Conservation (phyloP, 495 filamentous ascomycete genomes). For the Hypoxylon lienhwacheense region DNA sequence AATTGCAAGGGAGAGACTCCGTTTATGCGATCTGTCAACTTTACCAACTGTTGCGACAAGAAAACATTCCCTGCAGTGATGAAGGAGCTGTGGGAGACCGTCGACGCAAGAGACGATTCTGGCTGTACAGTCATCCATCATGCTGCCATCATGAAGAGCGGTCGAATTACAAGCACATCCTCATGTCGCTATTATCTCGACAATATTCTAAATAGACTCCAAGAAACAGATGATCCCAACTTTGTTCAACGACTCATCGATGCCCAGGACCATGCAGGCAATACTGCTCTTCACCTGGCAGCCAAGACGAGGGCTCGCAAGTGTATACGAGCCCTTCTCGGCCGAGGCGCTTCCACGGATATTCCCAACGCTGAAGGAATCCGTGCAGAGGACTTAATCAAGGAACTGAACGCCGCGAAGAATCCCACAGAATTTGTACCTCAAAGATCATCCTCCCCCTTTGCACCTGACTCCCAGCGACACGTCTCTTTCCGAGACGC, state of each 20-base stretch:
- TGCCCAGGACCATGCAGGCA: slow-evolving; percentile 75
- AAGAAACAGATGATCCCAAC: slow-evolving; percentile 64
- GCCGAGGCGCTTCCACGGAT: slow-evolving; percentile 71
- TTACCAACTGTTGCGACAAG: slow-evolving; percentile 94
- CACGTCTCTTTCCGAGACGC: slow-evolving; percentile 48
- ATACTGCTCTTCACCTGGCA: slow-evolving; percentile 87
- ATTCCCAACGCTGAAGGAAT: slow-evolving; percentile 77
- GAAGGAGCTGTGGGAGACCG: slow-evolving; percentile 73
- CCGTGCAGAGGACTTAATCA: slow-evolving; percentile 74
- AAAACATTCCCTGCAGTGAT: slow-evolving; percentile 80
- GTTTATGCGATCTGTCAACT: slow-evolving; percentile 89
- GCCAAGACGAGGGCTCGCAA: slow-evolving; percentile 75
- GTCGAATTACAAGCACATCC: slow-evolving; percentile 70
- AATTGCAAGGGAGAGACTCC: slow-evolving; percentile 89
- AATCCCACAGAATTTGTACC: slow-evolving; percentile 49
- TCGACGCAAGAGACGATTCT: slow-evolving; percentile 72
- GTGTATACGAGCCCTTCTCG: slow-evolving; percentile 70
- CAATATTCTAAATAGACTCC: slow-evolving; percentile 80
- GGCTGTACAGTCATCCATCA: slow-evolving; percentile 90
- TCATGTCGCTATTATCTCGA: slow-evolving; percentile 92
- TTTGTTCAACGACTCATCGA: slow-evolving; percentile 72
- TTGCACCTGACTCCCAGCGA: slow-evolving; percentile 56
- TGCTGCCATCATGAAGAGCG: slow-evolving; percentile 78
- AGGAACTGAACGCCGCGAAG: slow-evolving; percentile 56
- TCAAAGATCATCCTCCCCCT: slow-evolving; percentile 63